A percentile compares a stretch with the other conserved stretches of the same genome.
These are phyloP conservation scores for Hypoxylon sp. DNA, from an alignment of 2,329 filamentous ascomycete species.

Conservation along the genomic window DNA sequence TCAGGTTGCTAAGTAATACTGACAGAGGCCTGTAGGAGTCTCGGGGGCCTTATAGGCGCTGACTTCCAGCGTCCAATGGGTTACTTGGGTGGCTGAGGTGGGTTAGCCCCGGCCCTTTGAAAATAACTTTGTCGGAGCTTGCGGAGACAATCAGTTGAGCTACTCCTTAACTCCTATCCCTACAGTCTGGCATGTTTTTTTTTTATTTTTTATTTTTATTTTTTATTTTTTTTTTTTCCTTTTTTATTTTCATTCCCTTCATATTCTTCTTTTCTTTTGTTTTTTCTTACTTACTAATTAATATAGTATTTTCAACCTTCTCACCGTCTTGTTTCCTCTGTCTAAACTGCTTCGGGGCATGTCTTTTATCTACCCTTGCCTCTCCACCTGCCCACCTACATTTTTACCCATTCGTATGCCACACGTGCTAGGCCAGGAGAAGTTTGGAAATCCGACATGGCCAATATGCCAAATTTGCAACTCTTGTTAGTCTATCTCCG, in stretches of 20 bases:
- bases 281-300: too few relatives aligned
- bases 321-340: too few relatives aligned
- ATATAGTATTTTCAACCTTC: not conserved
- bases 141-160: not conserved
- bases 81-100: conserved; percentile 21
- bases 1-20: conserved; percentile 8
- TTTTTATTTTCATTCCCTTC: not conserved
- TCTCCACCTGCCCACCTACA: not conserved
- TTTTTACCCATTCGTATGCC: not conserved
- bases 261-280: too few relatives aligned
- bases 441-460: not conserved
- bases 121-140: conserved; percentile 17
- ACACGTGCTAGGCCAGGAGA: not conserved
- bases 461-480: not conserved
- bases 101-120: conserved; percentile 15
- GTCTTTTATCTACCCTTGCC: not conserved
- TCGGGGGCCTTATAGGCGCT: too few relatives aligned
- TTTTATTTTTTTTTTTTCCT: too few relatives aligned
- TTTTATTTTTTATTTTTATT: not conserved
- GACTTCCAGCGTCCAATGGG: too few relatives aligned
- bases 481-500: too few relatives aligned
- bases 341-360: conserved; percentile 23
- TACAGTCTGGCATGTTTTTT: conserved; percentile 5
- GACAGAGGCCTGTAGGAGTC: too few relatives aligned
- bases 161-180: conserved; percentile 1